Evolutionary conservation across 2,329 filamentous ascomycete genomes (phyloP).

Genomic region (Clarireedia hainanense): DNA sequence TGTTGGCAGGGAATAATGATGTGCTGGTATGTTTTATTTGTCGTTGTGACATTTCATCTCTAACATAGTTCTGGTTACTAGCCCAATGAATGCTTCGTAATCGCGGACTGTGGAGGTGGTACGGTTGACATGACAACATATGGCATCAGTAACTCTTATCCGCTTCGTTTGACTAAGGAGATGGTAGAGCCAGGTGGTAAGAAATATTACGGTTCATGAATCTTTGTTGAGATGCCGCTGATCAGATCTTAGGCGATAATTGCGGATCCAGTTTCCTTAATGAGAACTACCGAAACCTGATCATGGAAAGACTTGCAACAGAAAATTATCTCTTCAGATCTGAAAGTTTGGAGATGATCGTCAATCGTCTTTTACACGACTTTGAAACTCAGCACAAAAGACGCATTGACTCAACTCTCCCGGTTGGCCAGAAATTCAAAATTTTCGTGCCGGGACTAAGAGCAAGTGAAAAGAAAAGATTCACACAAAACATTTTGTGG

Average conservation of each 20-base stretch:
- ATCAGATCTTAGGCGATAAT: slow-evolving; percentile 5
- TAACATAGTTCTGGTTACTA: background rate
- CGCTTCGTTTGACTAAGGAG: slow-evolving; percentile 20
- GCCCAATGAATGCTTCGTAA: slow-evolving; percentile 19
- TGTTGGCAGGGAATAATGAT: slow-evolving; percentile 11
- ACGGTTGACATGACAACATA: slow-evolving; percentile 24
- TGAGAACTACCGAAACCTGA: slow-evolving; percentile 3
- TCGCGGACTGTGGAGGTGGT: slow-evolving; percentile 24
- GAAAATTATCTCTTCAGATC: slow-evolving; percentile 6
- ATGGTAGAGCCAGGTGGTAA: slow-evolving; percentile 13
- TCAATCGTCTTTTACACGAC: background rate
- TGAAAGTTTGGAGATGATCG: slow-evolving; percentile 3
- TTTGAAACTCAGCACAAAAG: slow-evolving; percentile 5
- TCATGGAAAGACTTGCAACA: background rate
- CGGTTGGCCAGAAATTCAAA: background rate
- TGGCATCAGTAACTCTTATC: slow-evolving; percentile 15
- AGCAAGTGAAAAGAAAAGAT: background rate
- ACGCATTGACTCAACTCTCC: background rate
- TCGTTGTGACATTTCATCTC: no score
- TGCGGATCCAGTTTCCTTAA: slow-evolving; percentile 14
- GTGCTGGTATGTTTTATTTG: background rate
- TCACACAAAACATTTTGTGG: background rate
- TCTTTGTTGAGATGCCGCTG: no score
- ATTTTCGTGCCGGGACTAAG: background rate
- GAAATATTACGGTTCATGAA: background rate